These are phyloP conservation scores for Fusarium annulatum DNA, from an alignment of 2,329 filamentous ascomycete genomes.

Conservation along the genomic window DNA sequence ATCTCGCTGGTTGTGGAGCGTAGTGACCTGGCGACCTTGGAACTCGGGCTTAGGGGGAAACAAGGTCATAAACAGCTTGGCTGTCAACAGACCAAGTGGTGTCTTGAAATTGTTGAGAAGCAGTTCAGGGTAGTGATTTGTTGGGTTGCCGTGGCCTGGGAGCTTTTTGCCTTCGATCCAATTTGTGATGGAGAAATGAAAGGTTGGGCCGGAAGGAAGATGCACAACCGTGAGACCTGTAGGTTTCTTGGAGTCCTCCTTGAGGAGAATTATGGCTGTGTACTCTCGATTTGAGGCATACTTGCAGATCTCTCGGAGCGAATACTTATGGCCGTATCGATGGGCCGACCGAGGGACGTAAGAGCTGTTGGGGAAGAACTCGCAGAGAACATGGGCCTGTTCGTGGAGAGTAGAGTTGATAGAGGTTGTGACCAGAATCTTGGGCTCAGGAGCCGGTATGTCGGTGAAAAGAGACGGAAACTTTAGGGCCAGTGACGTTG, in stretches of 20 bases:
- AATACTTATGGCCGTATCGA: conserved; percentile 89
- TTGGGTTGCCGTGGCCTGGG: conserved; percentile 88
- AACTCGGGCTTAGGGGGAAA: conserved; percentile 83
- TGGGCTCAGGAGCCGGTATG: conserved; percentile 71
- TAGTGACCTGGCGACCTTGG: conserved; percentile 88
- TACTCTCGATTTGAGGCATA: conserved; percentile 87
- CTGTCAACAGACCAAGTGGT: conserved; percentile 87
- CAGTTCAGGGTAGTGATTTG: conserved; percentile 90
- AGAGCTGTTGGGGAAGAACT: conserved; percentile 85
- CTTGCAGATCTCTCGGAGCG: conserved; percentile 86
- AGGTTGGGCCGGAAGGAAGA: conserved; percentile 86
- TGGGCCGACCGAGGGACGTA: conserved; percentile 91
- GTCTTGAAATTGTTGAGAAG: conserved; percentile 95
- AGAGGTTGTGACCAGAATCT: conserved; percentile 91
- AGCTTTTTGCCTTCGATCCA: conserved; percentile 91
- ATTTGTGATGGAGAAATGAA: conserved; percentile 91
- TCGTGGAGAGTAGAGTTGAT: conserved; percentile 89
- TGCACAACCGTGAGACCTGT: conserved; percentile 86
- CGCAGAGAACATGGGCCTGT: conserved; percentile 81
- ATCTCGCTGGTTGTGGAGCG: conserved; percentile 93
- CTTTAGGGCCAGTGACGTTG: conserved; percentile 67
- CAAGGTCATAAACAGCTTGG: conserved; percentile 75
- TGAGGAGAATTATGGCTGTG: conserved; percentile 84
- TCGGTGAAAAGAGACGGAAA: conserved; percentile 73
- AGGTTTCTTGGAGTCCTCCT: conserved; percentile 89